phyloP scores from a whole-genome alignment of 1,139 yeast genomes.

The Pichia kudriavzevii region DNA sequence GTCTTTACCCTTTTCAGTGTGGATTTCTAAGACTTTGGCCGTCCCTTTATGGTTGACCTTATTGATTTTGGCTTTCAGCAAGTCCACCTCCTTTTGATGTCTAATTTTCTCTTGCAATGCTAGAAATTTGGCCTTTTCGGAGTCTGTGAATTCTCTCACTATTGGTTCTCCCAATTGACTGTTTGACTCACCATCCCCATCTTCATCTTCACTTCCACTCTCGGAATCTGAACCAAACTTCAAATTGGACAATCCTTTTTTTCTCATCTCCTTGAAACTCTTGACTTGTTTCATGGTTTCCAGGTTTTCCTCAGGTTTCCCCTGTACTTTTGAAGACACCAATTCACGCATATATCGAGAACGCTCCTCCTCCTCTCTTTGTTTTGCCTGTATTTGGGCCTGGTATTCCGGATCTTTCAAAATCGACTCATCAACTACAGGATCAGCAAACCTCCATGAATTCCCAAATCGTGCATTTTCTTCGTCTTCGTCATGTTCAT shows the following conservation, averaged over 20 bases:
- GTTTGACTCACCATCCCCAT: slow-evolving; percentile 3
- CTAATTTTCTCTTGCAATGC: slow-evolving; percentile 18
- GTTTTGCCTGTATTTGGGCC: slow-evolving; percentile 16
- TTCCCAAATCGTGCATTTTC: slow-evolving; percentile 8
- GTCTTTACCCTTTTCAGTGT: slow-evolving; percentile 15
- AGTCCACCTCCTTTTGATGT: slow-evolving; percentile 12
- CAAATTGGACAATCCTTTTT: slow-evolving; percentile 5
- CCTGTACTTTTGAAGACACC: slow-evolving; percentile 15
- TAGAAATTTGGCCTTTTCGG: slow-evolving; percentile 19
- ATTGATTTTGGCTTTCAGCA: slow-evolving; percentile 14
- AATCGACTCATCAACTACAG: slow-evolving; percentile 13
- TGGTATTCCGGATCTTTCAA: slow-evolving; percentile 21
- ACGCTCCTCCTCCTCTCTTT: slow-evolving; percentile 11
- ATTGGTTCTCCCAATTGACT: slow-evolving; percentile 12
- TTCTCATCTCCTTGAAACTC: neutral
- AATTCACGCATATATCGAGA: slow-evolving; percentile 9
- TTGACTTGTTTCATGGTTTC: slow-evolving; percentile 3
- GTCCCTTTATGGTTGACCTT: slow-evolving; percentile 11
- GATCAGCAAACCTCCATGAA: slow-evolving; percentile 22
- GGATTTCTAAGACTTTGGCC: slow-evolving; percentile 19
- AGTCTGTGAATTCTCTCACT: slow-evolving; percentile 17
- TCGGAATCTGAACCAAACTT: neutral
- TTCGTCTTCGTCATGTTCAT: slow-evolving; percentile 5
- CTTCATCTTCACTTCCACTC: slow-evolving; percentile 2
- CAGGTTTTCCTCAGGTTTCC: slow-evolving; percentile 1